These are phyloP conservation scores for Globomyces pollinis-pini DNA, from an alignment of 192 early-diverging fungal species.

Conservation along the genomic window DNA sequence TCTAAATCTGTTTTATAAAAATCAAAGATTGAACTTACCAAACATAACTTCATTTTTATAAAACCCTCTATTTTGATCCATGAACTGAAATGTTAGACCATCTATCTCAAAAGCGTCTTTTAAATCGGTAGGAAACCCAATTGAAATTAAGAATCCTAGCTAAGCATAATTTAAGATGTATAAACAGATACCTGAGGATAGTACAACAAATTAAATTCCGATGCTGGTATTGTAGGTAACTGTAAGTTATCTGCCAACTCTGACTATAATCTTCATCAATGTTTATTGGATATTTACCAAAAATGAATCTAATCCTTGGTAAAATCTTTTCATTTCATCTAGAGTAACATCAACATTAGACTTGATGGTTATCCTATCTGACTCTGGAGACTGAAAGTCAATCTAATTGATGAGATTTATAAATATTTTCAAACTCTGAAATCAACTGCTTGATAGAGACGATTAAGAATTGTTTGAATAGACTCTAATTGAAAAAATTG, in stretches of 20 bases:
- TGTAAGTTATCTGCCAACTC: constrained; percentile 44
- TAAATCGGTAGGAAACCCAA: constrained; percentile 49
- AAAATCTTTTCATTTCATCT: constrained; percentile 60
- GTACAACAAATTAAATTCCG: constrained; percentile 59
- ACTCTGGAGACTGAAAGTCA: constrained; percentile 62
- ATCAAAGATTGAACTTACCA: no score
- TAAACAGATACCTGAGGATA: constrained; percentile 49
- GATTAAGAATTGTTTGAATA: neutral
- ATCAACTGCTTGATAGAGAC: no score
- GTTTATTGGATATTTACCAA: constrained; percentile 61
- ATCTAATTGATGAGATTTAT: no score
- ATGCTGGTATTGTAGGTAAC: constrained; percentile 34
- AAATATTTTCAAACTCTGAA: no score
- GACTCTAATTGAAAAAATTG: neutral
- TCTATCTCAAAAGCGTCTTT: constrained; percentile 31
- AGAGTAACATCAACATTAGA: constrained; percentile 47
- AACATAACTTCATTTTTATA: constrained; percentile 54
- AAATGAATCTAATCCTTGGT: constrained; percentile 57
- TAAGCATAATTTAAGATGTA: no score
- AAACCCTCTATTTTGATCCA: constrained; percentile 53
- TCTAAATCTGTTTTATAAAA: no score
- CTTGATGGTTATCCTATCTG: constrained; percentile 50
- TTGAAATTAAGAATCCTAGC: constrained; percentile 67
- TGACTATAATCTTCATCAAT: no score
- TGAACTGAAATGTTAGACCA: constrained; percentile 48